Percentiles rank a stretch among this genome's conserved stretches.
Evolutionary conservation across 1,284 basidiomycete species (phyloP).

Genomic region (Rhodotorula sp.): DNA sequence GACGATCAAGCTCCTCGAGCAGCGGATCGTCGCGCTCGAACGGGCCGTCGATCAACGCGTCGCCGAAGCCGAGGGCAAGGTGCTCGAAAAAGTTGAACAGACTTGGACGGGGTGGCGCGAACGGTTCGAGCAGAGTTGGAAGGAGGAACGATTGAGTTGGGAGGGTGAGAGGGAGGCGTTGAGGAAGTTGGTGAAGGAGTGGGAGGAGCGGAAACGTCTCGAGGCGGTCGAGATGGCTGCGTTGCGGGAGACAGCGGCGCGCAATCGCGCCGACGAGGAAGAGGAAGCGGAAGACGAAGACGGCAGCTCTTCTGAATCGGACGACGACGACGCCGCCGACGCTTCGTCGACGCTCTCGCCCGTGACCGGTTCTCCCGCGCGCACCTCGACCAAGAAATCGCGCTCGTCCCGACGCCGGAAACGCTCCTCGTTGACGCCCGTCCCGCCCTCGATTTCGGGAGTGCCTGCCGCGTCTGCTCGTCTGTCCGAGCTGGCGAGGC

Average conservation of each 20-base stretch:
- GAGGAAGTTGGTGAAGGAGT: conserved; percentile 71
- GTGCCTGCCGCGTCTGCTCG: not conserved
- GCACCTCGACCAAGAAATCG: conserved; percentile 12
- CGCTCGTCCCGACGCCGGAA: conserved; percentile 14
- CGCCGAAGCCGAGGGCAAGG: conserved; percentile 52
- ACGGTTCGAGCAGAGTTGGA: conserved; percentile 48
- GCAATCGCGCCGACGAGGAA: conserved; percentile 15
- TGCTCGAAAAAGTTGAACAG: conserved; percentile 58
- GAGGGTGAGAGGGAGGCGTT: conserved; percentile 73
- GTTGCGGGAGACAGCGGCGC: not conserved
- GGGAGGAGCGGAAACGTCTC: conserved; percentile 61
- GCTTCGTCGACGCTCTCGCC: not conserved
- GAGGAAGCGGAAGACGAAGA: conserved; percentile 17
- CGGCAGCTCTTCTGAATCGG: conserved; percentile 12
- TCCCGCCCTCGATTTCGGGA: not conserved
- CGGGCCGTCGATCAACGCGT: conserved; percentile 49
- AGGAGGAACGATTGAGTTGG: conserved; percentile 74
- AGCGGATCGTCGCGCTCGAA: conserved; percentile 54
- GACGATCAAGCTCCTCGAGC: conserved; percentile 73
- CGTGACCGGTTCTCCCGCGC: conserved; percentile 12
- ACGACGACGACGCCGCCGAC: no score
- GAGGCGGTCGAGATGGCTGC: conserved; percentile 37
- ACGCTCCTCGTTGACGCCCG: conserved; percentile 17
- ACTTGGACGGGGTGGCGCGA: conserved; percentile 63
- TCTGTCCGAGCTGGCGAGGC: not conserved